Evolutionary conservation across 257 asterid species (phyloP), one percentile per base, ranked within the genome.

Genomic region (Voacanga thouarsii): DNA sequence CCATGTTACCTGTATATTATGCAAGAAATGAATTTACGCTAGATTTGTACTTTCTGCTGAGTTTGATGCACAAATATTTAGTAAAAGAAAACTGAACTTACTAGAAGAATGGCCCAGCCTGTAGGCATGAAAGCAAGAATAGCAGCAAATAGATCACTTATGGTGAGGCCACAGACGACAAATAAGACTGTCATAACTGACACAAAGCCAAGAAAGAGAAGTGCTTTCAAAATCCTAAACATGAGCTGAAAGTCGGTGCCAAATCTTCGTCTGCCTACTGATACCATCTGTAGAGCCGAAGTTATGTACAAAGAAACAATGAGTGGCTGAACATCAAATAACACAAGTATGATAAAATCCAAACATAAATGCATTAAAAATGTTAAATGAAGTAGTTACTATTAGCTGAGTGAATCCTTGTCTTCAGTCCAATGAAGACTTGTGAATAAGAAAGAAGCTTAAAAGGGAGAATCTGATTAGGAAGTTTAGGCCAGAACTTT

Each of bases 191-290:
- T 90, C 99, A 96, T 93, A 53, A 96, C 97, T 8, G 99, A 93
- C 65, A 89, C 80, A 37, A 93, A 96, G 65, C 96, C 99, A 18
- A 96, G 96, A 89, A 92, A 96, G 83, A 96, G 61, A 76, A 93
- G 97, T 30, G 96, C 98, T 88, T 96, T 96, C 49, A 96, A 86
- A 82, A 96, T 89, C 92, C 99, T 88, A 89, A 92, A 93, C 99
- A 92, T 96, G 41, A 96, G 98, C 89, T 96, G 99, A 81, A 96
- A 93, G 83, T 93, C 98, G 2, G 98, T 93, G 39, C 99, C 96
- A 72, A 93, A 96, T 85, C 85, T 93, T 26, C 97, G 87, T 84
- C 99, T 89, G 49, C 99, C 99, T 89, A 96, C 89, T 21, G 99
- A 96, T 76, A 96, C 96, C 96, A 93, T 89, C 99, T 96, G 90